A percentile compares a stretch with the other conserved stretches of the same genome.
Conservation (phyloP, 495 filamentous ascomycete species). For the Staphylotrichum tortipilum region DNA sequence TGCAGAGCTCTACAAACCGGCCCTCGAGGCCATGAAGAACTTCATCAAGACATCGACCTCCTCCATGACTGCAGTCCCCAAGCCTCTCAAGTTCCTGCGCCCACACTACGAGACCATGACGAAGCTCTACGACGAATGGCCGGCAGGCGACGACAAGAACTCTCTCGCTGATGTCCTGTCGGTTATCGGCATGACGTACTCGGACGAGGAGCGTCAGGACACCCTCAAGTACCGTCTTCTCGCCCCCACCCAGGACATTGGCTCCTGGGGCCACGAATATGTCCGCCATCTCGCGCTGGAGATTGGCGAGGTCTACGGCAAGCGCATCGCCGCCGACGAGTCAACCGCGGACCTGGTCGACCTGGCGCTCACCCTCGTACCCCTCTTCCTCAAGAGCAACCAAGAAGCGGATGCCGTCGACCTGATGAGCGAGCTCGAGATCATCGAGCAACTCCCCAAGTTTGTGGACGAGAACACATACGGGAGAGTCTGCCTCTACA, state of each 20-base stretch:
- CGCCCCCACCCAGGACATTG: conserved; percentile 82
- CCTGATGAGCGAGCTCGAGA: conserved; percentile 91
- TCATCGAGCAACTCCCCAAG: conserved; percentile 82
- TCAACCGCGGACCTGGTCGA: conserved; percentile 65
- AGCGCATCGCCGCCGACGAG: conserved; percentile 53
- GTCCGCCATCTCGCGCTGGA: conserved; percentile 91
- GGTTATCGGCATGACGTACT: conserved; percentile 97
- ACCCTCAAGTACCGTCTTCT: conserved; percentile 91
- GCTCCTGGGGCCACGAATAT: conserved; percentile 98
- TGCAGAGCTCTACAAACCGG: conserved; percentile 77
- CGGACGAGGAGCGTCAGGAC: conserved; percentile 90
- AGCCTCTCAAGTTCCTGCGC: conserved; percentile 94
- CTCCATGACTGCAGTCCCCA: conserved; percentile 98
- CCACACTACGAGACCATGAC: conserved; percentile 87
- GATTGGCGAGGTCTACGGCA: conserved; percentile 86
- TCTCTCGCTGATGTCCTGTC: conserved; percentile 92
- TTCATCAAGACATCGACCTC: conserved; percentile 98
- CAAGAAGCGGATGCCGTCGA: conserved; percentile 98
- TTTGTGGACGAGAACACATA: conserved; percentile 94
- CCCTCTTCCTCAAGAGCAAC: conserved; percentile 93
- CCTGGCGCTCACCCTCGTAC: conserved; percentile 75
- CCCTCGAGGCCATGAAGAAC: conserved; percentile 89
- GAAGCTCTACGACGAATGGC: conserved; percentile 81
- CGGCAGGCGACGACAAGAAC: conserved; percentile 70
- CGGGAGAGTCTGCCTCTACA: conserved; percentile 86